A percentile compares a stretch with the other conserved stretches of the same genome.
phyloP scores from a whole-genome alignment of 1,284 basidiomycete genomes.

The Cryptococcus jaspeensis region DNA sequence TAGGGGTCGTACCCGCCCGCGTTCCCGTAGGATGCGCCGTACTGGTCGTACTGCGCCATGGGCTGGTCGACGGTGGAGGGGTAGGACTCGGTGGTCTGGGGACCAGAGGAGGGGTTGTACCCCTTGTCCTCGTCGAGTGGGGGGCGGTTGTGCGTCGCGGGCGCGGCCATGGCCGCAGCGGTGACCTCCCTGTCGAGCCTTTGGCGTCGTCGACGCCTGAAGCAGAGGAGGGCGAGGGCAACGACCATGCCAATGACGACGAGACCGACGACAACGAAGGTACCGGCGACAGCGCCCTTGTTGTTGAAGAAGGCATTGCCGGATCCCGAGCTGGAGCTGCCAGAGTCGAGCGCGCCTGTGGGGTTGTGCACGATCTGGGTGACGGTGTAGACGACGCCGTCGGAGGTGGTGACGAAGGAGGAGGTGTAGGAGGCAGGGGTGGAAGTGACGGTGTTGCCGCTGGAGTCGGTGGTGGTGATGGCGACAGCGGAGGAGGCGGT shows the following conservation, averaged over 20 bases:
- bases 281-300: conserved; percentile 52
- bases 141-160: conserved; percentile 36
- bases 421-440: conserved; percentile 43
- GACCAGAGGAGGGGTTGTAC: conserved; percentile 22
- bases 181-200: conserved; percentile 52
- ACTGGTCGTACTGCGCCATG: conserved; percentile 50
- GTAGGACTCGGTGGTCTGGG: conserved; percentile 39
- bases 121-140: conserved; percentile 52
- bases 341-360: conserved; percentile 42
- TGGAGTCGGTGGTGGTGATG: conserved; percentile 41
- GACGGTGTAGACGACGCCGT: conserved; percentile 46
- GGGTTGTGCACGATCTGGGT: conserved; percentile 50
- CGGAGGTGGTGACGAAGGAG: conserved; percentile 36
- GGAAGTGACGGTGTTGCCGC: conserved; percentile 34
- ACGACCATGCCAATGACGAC: conserved; percentile 48
- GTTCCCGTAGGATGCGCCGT: conserved; percentile 40
- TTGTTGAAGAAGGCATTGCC: conserved; percentile 49
- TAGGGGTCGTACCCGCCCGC: conserved; percentile 51
- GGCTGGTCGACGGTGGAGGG: conserved; percentile 44
- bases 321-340: conserved; percentile 26
- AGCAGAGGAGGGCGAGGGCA: conserved; percentile 48
- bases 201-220: conserved; percentile 48
- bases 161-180: conserved; percentile 51
- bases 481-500: conserved; percentile 34
- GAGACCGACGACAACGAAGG: conserved; percentile 53